A percentile compares a stretch with the other conserved stretches of the same genome.
Evolutionary conservation across 768 basidiomycete species (phyloP).

Genomic region (Lactarius tabidus): DNA sequence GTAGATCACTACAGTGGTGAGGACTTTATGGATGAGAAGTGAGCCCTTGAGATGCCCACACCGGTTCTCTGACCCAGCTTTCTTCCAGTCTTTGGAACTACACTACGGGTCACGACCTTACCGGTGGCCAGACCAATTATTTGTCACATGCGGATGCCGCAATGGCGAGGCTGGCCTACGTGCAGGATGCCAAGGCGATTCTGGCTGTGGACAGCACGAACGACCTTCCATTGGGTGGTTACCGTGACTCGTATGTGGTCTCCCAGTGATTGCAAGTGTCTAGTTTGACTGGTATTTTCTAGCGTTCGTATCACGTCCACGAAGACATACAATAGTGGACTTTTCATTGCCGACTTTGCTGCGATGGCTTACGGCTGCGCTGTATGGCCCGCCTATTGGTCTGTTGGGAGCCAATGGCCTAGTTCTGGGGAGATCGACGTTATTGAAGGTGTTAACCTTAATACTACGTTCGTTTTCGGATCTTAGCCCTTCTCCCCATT

Average conservation of each 20-base stretch:
- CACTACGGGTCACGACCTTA: not conserved
- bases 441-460: slow-evolving; percentile 23
- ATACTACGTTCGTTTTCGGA: not conserved
- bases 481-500: not conserved
- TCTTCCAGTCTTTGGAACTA: slow-evolving; percentile 8
- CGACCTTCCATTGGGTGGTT: not conserved
- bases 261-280: not conserved
- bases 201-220: slow-evolving; percentile 15
- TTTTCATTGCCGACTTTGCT: slow-evolving; percentile 33
- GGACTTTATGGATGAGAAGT: slow-evolving; percentile 4
- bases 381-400: slow-evolving; percentile 33
- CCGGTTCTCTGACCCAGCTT: not conserved
- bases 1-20: slow-evolving; percentile 4
- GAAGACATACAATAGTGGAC: slow-evolving; percentile 30
- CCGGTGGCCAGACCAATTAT: slow-evolving; percentile 5
- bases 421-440: slow-evolving; percentile 37
- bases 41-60: not conserved
- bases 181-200: slow-evolving; percentile 7
- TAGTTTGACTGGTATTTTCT: not conserved
- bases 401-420: slow-evolving; percentile 27
- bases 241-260: slow-evolving; percentile 17
- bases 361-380: slow-evolving; percentile 32
- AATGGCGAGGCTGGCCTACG: slow-evolving; percentile 9
- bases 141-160: slow-evolving; percentile 10
- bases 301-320: slow-evolving; percentile 32